Evolutionary conservation across 306 rosid genomes (phyloP).

Genomic region (Acacia confusa): DNA sequence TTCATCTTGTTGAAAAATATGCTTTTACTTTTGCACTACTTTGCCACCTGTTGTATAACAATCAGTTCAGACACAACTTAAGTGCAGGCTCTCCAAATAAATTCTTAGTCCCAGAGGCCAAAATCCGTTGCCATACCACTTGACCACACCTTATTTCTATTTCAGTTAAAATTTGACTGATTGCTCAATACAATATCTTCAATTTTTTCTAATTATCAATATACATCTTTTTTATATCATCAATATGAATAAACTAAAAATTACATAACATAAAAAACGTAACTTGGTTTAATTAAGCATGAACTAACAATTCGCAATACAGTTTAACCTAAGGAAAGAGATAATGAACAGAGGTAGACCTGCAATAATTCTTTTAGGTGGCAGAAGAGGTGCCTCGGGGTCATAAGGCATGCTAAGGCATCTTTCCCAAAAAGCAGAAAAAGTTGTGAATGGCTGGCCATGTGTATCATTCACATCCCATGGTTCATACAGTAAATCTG

Average conservation of each 20-base stretch:
- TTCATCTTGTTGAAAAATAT: constrained; percentile 16
- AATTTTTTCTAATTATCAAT: background rate
- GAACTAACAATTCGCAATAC: constrained; percentile 1
- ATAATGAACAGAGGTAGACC: constrained; percentile 47
- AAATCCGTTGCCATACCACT: background rate
- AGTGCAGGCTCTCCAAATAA: constrained; percentile 3
- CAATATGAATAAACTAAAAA: background rate
- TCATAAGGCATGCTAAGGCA: constrained; percentile 99
- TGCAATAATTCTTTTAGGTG: constrained; percentile 90
- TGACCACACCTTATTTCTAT: background rate
- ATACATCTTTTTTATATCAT: background rate
- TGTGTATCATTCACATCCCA: constrained; percentile 93
- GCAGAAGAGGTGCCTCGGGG: constrained; percentile 97
- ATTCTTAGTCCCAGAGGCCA: background rate
- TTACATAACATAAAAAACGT: background rate
- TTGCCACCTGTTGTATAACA: background rate
- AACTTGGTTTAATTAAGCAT: background rate
- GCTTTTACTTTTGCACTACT: constrained; percentile 12
- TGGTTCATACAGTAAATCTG: constrained; percentile 94
- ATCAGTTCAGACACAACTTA: constrained; percentile 1
- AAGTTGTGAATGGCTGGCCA: constrained; percentile 86
- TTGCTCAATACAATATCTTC: background rate
- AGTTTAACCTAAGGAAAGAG: background rate
- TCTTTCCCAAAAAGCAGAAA: constrained; percentile 90
- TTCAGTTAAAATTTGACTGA: background rate